phyloP scores from a whole-genome alignment of 139 green algal species.

The Tetraselmis chui region DNA sequence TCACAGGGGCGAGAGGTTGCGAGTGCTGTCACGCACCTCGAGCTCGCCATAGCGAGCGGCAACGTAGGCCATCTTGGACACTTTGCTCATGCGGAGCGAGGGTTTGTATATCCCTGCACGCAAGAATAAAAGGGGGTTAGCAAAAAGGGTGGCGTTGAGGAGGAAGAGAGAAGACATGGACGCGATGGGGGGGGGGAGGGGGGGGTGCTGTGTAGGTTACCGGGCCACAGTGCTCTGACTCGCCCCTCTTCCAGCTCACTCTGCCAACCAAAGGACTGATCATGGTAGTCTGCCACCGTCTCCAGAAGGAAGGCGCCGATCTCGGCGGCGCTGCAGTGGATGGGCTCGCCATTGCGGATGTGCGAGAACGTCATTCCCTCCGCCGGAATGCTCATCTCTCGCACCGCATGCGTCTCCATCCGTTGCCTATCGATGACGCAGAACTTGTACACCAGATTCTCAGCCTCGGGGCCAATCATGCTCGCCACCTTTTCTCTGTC shows the following conservation, averaged over 20 bases:
- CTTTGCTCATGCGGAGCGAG: constrained; percentile 1
- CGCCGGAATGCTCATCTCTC: background rate
- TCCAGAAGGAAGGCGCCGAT: background rate
- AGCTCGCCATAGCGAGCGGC: background rate
- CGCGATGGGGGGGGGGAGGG: background rate
- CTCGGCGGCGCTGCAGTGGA: constrained; percentile 1
- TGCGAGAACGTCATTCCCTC: background rate
- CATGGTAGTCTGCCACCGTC: constrained; percentile 1
- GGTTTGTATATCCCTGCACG: background rate
- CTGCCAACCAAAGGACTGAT: constrained; percentile 5
- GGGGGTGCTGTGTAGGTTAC: background rate
- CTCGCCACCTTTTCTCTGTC: background rate
- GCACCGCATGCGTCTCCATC: background rate
- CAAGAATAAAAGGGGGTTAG: too few relatives aligned
- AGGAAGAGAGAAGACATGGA: background rate
- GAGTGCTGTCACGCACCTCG: too few relatives aligned
- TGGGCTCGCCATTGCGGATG: background rate
- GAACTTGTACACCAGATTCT: background rate
- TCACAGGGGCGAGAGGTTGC: too few relatives aligned
- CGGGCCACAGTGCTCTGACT: background rate
- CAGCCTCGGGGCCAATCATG: background rate
- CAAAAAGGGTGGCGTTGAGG: too few relatives aligned
- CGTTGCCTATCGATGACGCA: background rate
- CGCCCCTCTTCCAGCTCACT: background rate
- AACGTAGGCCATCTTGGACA: constrained; percentile 3